Conservation (phyloP, 2,329 filamentous ascomycete genomes). For the Exophiala sp. region DNA sequence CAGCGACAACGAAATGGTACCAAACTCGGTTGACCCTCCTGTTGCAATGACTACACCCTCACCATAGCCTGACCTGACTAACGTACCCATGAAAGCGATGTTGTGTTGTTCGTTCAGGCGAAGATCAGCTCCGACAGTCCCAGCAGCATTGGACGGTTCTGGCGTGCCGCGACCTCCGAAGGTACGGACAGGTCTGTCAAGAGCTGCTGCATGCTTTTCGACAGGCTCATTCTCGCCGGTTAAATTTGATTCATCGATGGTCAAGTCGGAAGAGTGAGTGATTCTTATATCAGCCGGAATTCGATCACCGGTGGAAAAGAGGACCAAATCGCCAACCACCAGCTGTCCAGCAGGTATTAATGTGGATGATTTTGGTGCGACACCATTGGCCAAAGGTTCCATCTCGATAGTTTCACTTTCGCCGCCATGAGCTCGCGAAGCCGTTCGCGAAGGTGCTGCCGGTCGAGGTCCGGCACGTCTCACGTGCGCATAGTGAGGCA, state of each 20-base stretch:
- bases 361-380: constrained; percentile 62
- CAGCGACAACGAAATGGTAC: constrained; percentile 89
- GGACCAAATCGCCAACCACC: constrained; percentile 85
- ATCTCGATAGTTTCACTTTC: constrained; percentile 47
- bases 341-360: constrained; percentile 85
- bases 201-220: constrained; percentile 66
- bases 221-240: constrained; percentile 97
- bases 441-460: not conserved
- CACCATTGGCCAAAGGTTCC: constrained; percentile 46
- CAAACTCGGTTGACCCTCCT: constrained; percentile 89
- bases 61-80: constrained; percentile 91
- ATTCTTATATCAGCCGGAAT: constrained; percentile 96
- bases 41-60: constrained; percentile 98
- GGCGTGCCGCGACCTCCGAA: constrained; percentile 49
- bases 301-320: constrained; percentile 93
- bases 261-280: constrained; percentile 81
- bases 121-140: constrained; percentile 61
- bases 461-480: constrained; percentile 53
- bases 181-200: constrained; percentile 35
- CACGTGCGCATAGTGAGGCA: constrained; percentile 94
- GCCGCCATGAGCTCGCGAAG: constrained; percentile 7
- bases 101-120: constrained; percentile 75
- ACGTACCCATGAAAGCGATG: constrained; percentile 95
- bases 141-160: constrained; percentile 56
- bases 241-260: constrained; percentile 93